Evolutionary conservation across 2,329 filamentous ascomycete genomes (phyloP).

Genomic region (Gaeumannomyces tritici): DNA sequence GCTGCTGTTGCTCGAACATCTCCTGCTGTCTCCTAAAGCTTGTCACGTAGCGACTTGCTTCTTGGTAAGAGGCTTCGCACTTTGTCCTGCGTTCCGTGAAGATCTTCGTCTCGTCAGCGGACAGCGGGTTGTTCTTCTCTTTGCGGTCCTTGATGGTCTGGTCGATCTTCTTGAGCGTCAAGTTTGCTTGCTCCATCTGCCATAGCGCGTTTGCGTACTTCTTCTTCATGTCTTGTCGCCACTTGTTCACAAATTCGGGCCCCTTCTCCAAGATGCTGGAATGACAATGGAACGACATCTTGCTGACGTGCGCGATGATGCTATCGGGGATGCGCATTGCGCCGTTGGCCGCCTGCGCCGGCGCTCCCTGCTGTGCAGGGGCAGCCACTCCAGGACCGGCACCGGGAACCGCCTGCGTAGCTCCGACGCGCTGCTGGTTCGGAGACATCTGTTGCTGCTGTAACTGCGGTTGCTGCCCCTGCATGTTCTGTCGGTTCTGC

Average conservation of each 20-base stretch:
- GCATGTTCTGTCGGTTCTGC: conserved; percentile 4
- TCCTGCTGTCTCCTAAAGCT: conserved; percentile 36
- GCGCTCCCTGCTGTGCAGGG: conserved; percentile 6
- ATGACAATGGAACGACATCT: conserved; percentile 36
- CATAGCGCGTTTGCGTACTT: conserved; percentile 38
- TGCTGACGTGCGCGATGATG: conserved; percentile 36
- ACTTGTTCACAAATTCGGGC: conserved; percentile 33
- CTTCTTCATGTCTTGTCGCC: conserved; percentile 35
- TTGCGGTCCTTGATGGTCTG: conserved; percentile 29
- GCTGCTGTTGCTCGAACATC: conserved; percentile 15
- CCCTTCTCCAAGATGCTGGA: conserved; percentile 30
- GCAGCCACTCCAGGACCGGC: conserved; percentile 8
- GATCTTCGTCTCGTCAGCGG: conserved; percentile 36
- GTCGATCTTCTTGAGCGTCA: conserved; percentile 31
- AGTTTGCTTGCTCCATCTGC: conserved; percentile 36
- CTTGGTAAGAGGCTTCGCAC: conserved; percentile 32
- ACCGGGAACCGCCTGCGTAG: not conserved
- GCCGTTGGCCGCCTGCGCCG: conserved; percentile 3
- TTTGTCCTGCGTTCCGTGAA: conserved; percentile 32
- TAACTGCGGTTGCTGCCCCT: conserved; percentile 7
- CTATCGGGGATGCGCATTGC: conserved; percentile 24
- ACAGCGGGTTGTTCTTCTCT: conserved; percentile 31
- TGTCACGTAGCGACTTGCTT: conserved; percentile 38
- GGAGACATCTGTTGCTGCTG: conserved; percentile 7
- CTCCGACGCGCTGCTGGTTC: conserved; percentile 5